Conservation (phyloP, 306 rosid genomes). For the Myrica gale region DNA sequence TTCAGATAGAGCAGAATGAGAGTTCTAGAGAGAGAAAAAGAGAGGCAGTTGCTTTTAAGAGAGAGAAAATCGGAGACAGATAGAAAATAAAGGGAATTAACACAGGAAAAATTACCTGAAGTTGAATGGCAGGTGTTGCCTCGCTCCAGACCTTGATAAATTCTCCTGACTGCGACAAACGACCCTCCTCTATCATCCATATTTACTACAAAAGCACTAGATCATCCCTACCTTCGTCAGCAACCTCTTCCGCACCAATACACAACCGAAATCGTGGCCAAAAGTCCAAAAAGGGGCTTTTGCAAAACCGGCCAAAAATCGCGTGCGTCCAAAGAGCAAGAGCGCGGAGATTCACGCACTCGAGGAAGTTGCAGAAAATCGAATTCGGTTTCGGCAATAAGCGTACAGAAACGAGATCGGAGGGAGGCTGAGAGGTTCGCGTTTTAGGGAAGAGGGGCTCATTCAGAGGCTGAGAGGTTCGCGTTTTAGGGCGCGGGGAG, state of each 20-base stretch:
- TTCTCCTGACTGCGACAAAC: slow-evolving; percentile 93
- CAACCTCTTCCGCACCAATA: not conserved
- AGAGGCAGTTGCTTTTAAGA: slow-evolving; percentile 22
- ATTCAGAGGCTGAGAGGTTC: too few relatives aligned
- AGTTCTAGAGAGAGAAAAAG: slow-evolving; percentile 1
- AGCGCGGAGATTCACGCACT: slow-evolving; percentile 11
- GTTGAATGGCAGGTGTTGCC: slow-evolving; percentile 77
- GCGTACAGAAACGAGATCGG: not conserved
- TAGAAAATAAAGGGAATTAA: slow-evolving; percentile 13
- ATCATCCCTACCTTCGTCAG: slow-evolving; percentile 11
- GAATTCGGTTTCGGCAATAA: not conserved
- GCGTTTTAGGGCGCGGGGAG: too few relatives aligned
- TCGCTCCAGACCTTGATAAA: slow-evolving; percentile 89
- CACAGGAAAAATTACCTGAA: slow-evolving; percentile 56
- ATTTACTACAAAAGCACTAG: slow-evolving; percentile 24
- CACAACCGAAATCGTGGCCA: too few relatives aligned
- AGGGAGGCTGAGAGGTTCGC: too few relatives aligned
- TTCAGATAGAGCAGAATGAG: not conserved
- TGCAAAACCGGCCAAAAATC: slow-evolving; percentile 1
- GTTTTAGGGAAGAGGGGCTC: too few relatives aligned
- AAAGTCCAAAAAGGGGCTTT: not conserved
- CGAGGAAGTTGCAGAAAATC: slow-evolving; percentile 1
- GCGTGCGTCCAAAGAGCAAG: slow-evolving; percentile 7
- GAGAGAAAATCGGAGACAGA: slow-evolving; percentile 10
- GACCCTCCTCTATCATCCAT: slow-evolving; percentile 98